Evolutionary conservation across 1,139 yeast species (phyloP), one percentile per base, ranked within the genome.

Genomic region (Meyerozyma sp.): DNA sequence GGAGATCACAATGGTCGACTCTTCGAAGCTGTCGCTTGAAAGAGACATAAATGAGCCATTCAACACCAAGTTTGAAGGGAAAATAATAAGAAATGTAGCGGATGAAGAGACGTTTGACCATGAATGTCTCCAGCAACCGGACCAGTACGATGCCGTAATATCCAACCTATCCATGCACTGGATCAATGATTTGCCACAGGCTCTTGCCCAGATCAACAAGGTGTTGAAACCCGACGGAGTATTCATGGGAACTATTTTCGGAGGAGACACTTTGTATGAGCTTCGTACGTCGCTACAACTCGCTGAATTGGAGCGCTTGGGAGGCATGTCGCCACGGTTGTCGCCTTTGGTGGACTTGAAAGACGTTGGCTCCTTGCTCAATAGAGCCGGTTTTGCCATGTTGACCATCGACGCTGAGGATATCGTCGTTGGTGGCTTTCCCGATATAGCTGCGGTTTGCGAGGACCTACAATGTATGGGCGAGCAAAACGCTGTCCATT

Each of bases 391-490:
- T 21, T 88, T 84, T 67, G 82, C 80, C 52, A 76, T 88, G 73
- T 72, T 88, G 43, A 88, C 96, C 0, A 82, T 88, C 34, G 96
- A 88, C 58, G 84, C 88, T 5, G 95, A 88, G 56, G 95, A 88
- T 56, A 78, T 88, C 27, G 78, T 85, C 5, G 90, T 88, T 8
- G 77, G 75, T 4, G 86, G 85, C n/a, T 88, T 82, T 54, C 96
- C 95, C 0, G 85, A 83, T 55, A 70, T 85, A 40, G 70, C 79
- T 42, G 73, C 88, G 2, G 64, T 88, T 36, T 71, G 88, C 65
- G 79, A 77, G 44, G 95, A 88, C 53, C 62, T 88, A 35, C 89
- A 84, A 55, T 66, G 79, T 18, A 87, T 87, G 95, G 96, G 96
- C 5, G 96, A 88, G 59, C 84, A 83, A 47, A 88, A 86, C 57